Evolutionary conservation across 345 rosid species (phyloP).

Genomic region (Aegle marmelos): DNA sequence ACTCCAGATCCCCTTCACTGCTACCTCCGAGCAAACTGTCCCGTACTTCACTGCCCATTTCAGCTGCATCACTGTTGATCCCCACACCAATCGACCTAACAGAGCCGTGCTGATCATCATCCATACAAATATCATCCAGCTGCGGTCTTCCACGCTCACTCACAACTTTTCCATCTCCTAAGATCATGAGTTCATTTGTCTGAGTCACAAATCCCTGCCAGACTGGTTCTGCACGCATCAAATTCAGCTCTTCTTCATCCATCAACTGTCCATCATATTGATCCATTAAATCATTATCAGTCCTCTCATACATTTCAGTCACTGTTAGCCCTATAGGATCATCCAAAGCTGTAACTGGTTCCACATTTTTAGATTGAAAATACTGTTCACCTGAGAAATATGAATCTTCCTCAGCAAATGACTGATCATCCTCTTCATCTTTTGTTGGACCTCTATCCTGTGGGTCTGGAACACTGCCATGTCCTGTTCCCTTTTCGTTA

Average conservation of each 20-base stretch:
- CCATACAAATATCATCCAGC: constrained; percentile 57
- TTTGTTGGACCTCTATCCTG: constrained; percentile 73
- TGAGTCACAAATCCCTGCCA: constrained; percentile 97
- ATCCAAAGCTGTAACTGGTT: constrained; percentile 65
- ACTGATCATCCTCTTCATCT: constrained; percentile 88
- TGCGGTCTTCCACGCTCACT: constrained; percentile 46
- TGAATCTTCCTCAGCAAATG: constrained; percentile 93
- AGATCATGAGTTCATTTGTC: constrained; percentile 62
- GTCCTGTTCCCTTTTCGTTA: constrained; percentile 87
- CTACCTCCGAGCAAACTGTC: constrained; percentile 92
- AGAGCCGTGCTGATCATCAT: constrained; percentile 88
- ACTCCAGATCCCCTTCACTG: constrained; percentile 90
- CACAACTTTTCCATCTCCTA: constrained; percentile 52
- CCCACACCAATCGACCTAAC: constrained; percentile 99
- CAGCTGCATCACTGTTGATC: constrained; percentile 91
- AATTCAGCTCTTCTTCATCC: constrained; percentile 77
- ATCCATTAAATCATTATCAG: constrained; percentile 55
- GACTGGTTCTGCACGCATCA: constrained; percentile 83
- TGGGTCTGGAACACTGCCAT: constrained; percentile 77
- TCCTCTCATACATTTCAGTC: constrained; percentile 60
- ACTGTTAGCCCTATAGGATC: constrained; percentile 69
- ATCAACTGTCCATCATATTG: constrained; percentile 84
- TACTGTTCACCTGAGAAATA: constrained; percentile 88
- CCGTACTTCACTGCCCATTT: constrained; percentile 83
- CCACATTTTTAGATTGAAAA: constrained; percentile 58